Evolutionary conservation across 306 rosid genomes (phyloP).

Genomic region (Fragaria vesca): DNA sequence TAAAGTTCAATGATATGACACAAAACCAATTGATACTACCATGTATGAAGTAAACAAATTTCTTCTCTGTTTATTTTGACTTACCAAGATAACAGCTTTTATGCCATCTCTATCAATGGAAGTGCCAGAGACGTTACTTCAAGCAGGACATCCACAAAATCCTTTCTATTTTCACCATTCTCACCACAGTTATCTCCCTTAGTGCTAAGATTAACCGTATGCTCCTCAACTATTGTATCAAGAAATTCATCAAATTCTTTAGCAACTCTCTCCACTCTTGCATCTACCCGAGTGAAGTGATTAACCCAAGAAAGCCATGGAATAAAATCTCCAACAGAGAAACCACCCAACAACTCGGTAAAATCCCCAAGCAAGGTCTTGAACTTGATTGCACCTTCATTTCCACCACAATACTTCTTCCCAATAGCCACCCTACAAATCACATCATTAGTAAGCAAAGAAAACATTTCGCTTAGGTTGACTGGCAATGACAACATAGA

Average conservation of each 20-base stretch:
- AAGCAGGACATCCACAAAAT: conserved; percentile 24
- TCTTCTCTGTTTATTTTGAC: not conserved
- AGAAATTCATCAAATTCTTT: conserved; percentile 43
- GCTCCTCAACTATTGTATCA: conserved; percentile 47
- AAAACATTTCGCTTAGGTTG: conserved; percentile 38
- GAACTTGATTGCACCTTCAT: conserved; percentile 24
- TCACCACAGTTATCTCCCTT: not conserved
- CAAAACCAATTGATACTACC: no score
- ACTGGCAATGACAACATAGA: conserved; percentile 6
- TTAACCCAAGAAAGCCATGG: conserved; percentile 54
- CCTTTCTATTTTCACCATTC: not conserved
- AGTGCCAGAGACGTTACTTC: conserved; percentile 24
- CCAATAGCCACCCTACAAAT: conserved; percentile 54
- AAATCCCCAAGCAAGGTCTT: conserved; percentile 28
- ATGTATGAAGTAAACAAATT: no score
- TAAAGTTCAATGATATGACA: no score
- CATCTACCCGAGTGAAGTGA: conserved; percentile 31
- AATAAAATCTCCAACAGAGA: conserved; percentile 43
- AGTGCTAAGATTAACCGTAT: conserved; percentile 4
- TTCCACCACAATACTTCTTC: conserved; percentile 36
- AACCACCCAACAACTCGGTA: conserved; percentile 29
- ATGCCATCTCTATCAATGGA: conserved; percentile 36
- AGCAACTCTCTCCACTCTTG: conserved; percentile 32
- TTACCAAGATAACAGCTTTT: conserved; percentile 53
- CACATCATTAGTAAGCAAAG: conserved; percentile 33